phyloP scores from a whole-genome alignment of 148 eudicot species.

The Spergularia marina region DNA sequence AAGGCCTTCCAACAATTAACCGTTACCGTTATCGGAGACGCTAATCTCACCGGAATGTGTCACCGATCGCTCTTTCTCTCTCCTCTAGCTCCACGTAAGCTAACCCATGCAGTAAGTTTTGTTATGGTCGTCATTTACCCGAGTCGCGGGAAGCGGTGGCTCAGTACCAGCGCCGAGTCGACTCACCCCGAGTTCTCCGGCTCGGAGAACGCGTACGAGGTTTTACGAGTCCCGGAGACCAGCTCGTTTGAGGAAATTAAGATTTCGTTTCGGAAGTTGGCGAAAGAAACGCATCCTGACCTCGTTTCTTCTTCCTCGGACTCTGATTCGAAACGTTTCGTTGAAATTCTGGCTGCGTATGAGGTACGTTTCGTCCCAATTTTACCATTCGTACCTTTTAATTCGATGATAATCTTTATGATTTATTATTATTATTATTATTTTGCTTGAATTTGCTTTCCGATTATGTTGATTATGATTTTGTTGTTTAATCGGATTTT shows the following conservation, averaged over 20 bases:
- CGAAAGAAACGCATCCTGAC: conserved; percentile 95
- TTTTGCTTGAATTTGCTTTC: not conserved
- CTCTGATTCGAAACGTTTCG: conserved; percentile 50
- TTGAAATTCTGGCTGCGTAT: conserved; percentile 79
- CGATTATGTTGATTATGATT: not conserved
- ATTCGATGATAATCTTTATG: not conserved
- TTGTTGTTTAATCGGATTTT: not conserved
- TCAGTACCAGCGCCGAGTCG: conserved; percentile 49
- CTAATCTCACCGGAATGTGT: not conserved
- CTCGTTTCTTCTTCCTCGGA: conserved; percentile 38
- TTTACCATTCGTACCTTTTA: not conserved
- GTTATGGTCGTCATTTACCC: conserved; percentile 13
- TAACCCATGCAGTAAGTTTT: not conserved
- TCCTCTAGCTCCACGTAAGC: not conserved
- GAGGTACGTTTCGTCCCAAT: conserved; percentile 40
- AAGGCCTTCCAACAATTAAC: not conserved
- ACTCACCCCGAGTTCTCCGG: conserved; percentile 54
- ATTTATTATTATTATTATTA: not conserved
- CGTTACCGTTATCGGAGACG: not conserved
- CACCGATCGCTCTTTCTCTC: conserved; percentile 13
- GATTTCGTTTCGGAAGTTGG: conserved; percentile 71
- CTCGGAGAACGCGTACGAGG: conserved; percentile 64
- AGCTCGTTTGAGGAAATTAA: conserved; percentile 70
- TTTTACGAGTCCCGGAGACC: conserved; percentile 54
- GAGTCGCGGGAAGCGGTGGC: conserved; percentile 33